These are phyloP conservation scores for Pseudogymnoascus sp. DNA, from an alignment of 2,329 filamentous ascomycete genomes.

Conservation along the genomic window DNA sequence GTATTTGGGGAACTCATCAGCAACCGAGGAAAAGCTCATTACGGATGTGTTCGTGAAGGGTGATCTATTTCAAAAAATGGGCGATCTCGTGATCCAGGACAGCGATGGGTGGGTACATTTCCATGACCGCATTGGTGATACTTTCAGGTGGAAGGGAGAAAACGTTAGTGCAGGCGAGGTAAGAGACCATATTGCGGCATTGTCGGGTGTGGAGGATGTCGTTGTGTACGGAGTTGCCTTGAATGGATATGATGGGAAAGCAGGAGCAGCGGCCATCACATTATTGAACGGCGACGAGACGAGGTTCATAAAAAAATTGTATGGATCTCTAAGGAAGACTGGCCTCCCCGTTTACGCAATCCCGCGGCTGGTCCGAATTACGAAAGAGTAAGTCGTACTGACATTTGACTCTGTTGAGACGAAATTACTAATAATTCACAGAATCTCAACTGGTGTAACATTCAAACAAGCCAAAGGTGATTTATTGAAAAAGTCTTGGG, in stretches of 20 bases:
- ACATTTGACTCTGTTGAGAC: neutral
- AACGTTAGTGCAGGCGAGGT: constrained; percentile 43
- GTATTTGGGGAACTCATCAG: constrained; percentile 37
- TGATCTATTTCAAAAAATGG: constrained; percentile 40
- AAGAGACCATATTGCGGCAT: constrained; percentile 37
- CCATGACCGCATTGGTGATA: constrained; percentile 46
- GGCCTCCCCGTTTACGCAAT: constrained; percentile 42
- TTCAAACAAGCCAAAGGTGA: constrained; percentile 45
- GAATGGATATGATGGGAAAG: constrained; percentile 43
- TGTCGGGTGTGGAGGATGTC: constrained; percentile 37
- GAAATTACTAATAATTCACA: constrained; percentile 14
- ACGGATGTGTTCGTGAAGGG: constrained; percentile 40
- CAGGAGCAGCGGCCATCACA: constrained; percentile 41
- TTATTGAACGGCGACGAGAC: constrained; percentile 32
- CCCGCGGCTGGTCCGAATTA: constrained; percentile 41
- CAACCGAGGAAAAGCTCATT: constrained; percentile 40
- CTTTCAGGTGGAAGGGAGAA: constrained; percentile 48
- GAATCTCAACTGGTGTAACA: constrained; percentile 41
- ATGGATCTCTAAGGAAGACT: constrained; percentile 35
- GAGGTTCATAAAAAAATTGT: constrained; percentile 35
- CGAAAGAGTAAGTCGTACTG: constrained; percentile 34
- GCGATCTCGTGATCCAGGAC: constrained; percentile 39
- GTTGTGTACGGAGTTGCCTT: constrained; percentile 39
- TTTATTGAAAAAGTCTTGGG: constrained; percentile 38
- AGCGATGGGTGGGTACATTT: constrained; percentile 39